Percentiles rank a stretch among this genome's conserved stretches.
These are phyloP conservation scores for Corchorus capsularis DNA, from an alignment of 345 rosid species.

Conservation along the genomic window DNA sequence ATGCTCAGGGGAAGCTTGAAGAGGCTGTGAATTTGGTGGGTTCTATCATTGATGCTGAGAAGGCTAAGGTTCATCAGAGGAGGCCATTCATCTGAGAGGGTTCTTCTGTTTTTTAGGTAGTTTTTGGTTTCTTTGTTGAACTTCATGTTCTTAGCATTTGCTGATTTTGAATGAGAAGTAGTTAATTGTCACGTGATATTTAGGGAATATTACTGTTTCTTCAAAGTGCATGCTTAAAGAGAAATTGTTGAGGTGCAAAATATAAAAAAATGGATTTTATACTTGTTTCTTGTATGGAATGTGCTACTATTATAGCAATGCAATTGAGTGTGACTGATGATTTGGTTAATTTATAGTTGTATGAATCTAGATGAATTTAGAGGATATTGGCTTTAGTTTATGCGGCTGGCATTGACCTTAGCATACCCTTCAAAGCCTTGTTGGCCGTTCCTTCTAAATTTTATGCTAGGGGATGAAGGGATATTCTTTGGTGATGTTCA, in stretches of 20 bases:
- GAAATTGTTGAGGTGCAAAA: not conserved
- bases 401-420: not conserved
- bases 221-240: not conserved
- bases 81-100: conserved; percentile 50
- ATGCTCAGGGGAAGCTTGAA: conserved; percentile 79
- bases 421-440: not conserved
- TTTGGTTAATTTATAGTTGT: not conserved
- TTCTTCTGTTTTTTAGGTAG: conserved; percentile 11
- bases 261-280: not conserved
- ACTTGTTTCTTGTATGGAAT: not conserved
- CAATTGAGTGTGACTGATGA: not conserved
- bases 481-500: no score
- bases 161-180: not conserved
- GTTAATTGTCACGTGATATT: not conserved
- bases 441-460: not conserved
- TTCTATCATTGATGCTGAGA: conserved; percentile 91
- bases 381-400: not conserved
- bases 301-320: not conserved
- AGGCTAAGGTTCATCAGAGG: conserved; percentile 76
- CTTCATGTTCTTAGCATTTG: not conserved
- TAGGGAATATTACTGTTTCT: not conserved
- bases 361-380: not conserved
- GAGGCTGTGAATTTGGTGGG: conserved; percentile 64
- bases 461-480: not conserved
- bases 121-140: conserved; percentile 2